Evolutionary conservation across 257 asterid species (phyloP), one percentile per base, ranked within the genome.

Genomic region (Coffea canephora): DNA sequence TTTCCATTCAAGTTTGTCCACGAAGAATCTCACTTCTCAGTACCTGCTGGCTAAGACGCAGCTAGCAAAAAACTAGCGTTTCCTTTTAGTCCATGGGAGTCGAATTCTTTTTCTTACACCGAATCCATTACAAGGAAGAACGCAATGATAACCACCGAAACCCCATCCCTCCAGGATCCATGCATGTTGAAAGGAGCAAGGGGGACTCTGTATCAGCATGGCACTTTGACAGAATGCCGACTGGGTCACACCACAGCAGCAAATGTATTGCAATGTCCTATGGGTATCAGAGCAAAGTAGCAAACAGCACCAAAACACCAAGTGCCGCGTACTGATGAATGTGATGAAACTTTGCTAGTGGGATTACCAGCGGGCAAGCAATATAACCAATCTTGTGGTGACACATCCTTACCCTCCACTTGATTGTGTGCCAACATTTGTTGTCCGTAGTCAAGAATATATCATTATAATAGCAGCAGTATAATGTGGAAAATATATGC

Each of bases 281-380:
- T 31, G 31, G 31, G 31, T 31, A 50, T 23, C 7, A 41, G 15
- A 39, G 5, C 43, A 39, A 39, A 39, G 43, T 39, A 61, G 70
- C 21, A 57, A 61, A 68, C 16, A 57, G 69, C 64, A 75, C 13
- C 19, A 39, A 75, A 23, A 57, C 54, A 39, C 12, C 69, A 8
- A 16, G 67, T 52, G 34, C 77, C 19, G 43, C 13, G 67, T 45
- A 74, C 77, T 31, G 49, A 61, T 73, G 69, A 65, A 65, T 39
- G 4, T 25, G 41, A 27, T 65, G 6, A 39, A 11, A 25, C 4
- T 11, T 54, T 21, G 78, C 54, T 74, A 55, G 70, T 75, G 54
- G 69, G 68, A 55, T 74, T 55, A 18, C 19, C 18, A 74, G 77
- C 68, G 27, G 50, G 55, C 69, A 19, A 31, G 52, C 67, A 74